phyloP scores from a whole-genome alignment of 306 rosid species.

The Vigna unguiculata region DNA sequence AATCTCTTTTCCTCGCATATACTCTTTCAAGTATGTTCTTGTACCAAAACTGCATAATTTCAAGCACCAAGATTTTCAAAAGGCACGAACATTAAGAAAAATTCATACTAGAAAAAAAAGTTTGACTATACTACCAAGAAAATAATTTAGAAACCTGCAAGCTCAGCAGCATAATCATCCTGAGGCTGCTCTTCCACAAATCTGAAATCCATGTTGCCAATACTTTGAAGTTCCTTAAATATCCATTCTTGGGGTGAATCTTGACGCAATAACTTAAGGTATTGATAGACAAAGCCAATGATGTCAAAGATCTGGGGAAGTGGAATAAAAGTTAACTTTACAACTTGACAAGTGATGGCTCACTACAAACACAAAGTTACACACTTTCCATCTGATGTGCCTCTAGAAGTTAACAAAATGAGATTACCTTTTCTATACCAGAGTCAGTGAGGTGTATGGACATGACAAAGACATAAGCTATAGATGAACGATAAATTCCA shows the following conservation, averaged over 20 bases:
- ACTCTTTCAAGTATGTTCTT: not conserved
- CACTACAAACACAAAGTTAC: slow-evolving; percentile 15
- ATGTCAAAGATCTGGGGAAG: slow-evolving; percentile 75
- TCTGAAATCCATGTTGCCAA: slow-evolving; percentile 94
- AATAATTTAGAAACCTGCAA: slow-evolving; percentile 70
- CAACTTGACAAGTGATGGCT: slow-evolving; percentile 28
- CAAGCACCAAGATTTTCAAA: slow-evolving; percentile 18
- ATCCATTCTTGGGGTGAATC: slow-evolving; percentile 94
- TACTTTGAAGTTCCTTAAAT: slow-evolving; percentile 90
- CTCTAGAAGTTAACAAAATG: slow-evolving; percentile 21
- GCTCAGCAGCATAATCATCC: slow-evolving; percentile 97
- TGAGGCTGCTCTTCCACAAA: slow-evolving; percentile 97
- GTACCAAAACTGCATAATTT: slow-evolving; percentile 22
- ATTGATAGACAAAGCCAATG: slow-evolving; percentile 85
- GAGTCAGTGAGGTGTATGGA: slow-evolving; percentile 91
- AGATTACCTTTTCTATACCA: slow-evolving; percentile 83
- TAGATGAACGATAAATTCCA: slow-evolving; percentile 74
- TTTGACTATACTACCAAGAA: slow-evolving; percentile 21
- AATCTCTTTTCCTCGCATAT: too few species aligned
- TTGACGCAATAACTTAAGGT: slow-evolving; percentile 73
- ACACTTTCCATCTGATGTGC: slow-evolving; percentile 39
- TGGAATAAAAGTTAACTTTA: slow-evolving; percentile 25
- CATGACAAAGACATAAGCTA: slow-evolving; percentile 80
- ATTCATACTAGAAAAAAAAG: not conserved
- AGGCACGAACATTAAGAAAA: not conserved